Evolutionary conservation across 495 filamentous ascomycete species (phyloP).

Genomic region (Aspergillus bertholletiae): DNA sequence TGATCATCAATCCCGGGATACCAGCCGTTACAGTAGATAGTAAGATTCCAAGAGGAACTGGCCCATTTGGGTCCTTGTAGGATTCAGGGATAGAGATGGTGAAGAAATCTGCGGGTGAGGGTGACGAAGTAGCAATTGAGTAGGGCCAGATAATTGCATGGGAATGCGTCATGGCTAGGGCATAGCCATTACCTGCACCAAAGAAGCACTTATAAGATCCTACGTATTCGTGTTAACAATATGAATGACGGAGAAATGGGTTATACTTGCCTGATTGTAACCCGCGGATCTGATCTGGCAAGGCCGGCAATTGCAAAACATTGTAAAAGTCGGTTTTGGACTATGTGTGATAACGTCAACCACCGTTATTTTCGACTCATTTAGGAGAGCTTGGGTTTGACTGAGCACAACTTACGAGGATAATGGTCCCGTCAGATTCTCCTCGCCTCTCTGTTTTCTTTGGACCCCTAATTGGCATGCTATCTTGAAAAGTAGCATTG

Average conservation of each 20-base stretch:
- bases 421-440: slow-evolving; percentile 55
- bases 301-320: slow-evolving; percentile 76
- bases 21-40: slow-evolving; percentile 69
- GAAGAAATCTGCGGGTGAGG: slow-evolving; percentile 64
- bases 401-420: slow-evolving; percentile 51
- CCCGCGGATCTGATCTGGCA: slow-evolving; percentile 69
- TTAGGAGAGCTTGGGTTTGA: background rate
- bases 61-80: slow-evolving; percentile 58
- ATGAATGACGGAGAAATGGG: background rate
- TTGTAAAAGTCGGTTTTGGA: slow-evolving; percentile 83
- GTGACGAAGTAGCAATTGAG: slow-evolving; percentile 45
- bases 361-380: slow-evolving; percentile 8
- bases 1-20: slow-evolving; percentile 78
- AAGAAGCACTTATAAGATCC: slow-evolving; percentile 51
- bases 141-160: slow-evolving; percentile 91
- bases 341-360: slow-evolving; percentile 39
- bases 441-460: slow-evolving; percentile 49
- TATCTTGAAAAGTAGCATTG: slow-evolving; percentile 26
- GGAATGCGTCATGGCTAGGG: slow-evolving; percentile 71
- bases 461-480: slow-evolving; percentile 58
- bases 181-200: slow-evolving; percentile 65
- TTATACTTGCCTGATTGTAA: slow-evolving; percentile 53
- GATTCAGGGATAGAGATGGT: slow-evolving; percentile 71
- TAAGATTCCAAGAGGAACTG: slow-evolving; percentile 75
- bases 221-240: slow-evolving; percentile 21